A percentile compares a stretch with the other conserved stretches of the same genome.
phyloP scores from a whole-genome alignment of 2,329 filamentous ascomycete species.

The Sclerotinia borealis region DNA sequence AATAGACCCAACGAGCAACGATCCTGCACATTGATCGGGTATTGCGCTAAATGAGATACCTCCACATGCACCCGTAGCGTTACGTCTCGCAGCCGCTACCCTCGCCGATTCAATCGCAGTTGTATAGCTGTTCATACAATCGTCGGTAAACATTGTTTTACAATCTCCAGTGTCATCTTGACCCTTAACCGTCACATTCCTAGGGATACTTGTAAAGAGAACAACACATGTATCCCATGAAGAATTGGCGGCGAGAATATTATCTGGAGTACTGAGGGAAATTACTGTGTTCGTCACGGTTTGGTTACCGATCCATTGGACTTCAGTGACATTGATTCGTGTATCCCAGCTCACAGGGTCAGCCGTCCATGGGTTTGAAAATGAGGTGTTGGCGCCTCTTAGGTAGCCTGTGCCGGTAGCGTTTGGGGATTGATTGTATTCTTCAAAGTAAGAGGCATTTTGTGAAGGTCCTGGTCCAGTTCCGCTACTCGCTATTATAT shows the following conservation, averaged over 20 bases:
- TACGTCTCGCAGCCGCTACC: neutral
- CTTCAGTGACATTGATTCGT: slow-evolving; percentile 1
- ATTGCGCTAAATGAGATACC: neutral
- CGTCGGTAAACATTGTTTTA: neutral
- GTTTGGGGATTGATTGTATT: neutral
- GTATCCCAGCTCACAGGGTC: neutral
- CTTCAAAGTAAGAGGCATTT: neutral
- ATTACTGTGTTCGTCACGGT: slow-evolving; percentile 1
- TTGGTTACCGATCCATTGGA: neutral
- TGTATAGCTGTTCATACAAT: neutral
- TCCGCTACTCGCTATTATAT: neutral
- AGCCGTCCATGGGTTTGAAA: neutral
- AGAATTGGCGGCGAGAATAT: neutral
- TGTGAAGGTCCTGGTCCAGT: neutral
- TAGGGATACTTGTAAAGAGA: neutral
- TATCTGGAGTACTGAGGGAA: neutral
- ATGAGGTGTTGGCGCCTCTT: neutral
- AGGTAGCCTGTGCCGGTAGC: neutral
- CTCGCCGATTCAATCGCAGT: neutral
- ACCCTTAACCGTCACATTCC: neutral
- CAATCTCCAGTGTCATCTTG: slow-evolving; percentile 5
- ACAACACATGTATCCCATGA: slow-evolving; percentile 6
- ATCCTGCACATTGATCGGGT: neutral
- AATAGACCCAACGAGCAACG: neutral
- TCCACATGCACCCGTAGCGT: neutral